Evolutionary conservation across 2,329 filamentous ascomycete species (phyloP), one percentile per base, ranked within the genome.

Genomic region (Leptographium galeiforme): DNA sequence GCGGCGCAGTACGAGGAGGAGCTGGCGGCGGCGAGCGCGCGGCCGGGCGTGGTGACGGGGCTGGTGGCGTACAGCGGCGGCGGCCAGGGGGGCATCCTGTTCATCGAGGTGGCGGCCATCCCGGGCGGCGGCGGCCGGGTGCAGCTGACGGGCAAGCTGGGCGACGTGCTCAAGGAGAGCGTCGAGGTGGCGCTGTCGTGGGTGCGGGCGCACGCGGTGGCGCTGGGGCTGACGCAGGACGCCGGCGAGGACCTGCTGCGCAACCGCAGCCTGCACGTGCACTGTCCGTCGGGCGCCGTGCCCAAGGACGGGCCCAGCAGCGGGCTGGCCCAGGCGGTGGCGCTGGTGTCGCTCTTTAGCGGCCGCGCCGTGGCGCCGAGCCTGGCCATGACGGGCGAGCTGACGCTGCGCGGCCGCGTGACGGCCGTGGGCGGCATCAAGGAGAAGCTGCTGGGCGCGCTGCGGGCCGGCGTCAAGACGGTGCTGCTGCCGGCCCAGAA

Each of bases 51-150:
- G 54, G 91, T 98, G 40, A 98, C 93, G 0, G 93, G 93, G 14
- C 82, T 98, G 36, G 93, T 98, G 16, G 93, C 93, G 10, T 98
- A 96, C 72, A 89, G 85, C 63, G 86, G 85, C 5, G 91, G 93
- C 50, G 89, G 89, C 48, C 91, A 96, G 66, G 93, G 93, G 57
- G 90, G 87, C 64, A 98, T 98, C 63, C 77, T 98, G 53, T 98
- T 98, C 74, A 98, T 98, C 62, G 93, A 98, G 70, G 89, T 96
- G 46, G 89, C 91, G 12, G 90, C 95, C 64, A 97, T 97, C 89
- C 93, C 93, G 0, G 93, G 93, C 45, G 93, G 93, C 48, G 84
- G 81, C 54, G 93, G 93, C 38, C 84, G 85, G 52, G 89, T 98
- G 39, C 93, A 97, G 70, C 81, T 98, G 32, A 98, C 93, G 1